These are phyloP conservation scores for Pleoardoris graminearum DNA, from an alignment of 2,329 filamentous ascomycete species.

Conservation along the genomic window DNA sequence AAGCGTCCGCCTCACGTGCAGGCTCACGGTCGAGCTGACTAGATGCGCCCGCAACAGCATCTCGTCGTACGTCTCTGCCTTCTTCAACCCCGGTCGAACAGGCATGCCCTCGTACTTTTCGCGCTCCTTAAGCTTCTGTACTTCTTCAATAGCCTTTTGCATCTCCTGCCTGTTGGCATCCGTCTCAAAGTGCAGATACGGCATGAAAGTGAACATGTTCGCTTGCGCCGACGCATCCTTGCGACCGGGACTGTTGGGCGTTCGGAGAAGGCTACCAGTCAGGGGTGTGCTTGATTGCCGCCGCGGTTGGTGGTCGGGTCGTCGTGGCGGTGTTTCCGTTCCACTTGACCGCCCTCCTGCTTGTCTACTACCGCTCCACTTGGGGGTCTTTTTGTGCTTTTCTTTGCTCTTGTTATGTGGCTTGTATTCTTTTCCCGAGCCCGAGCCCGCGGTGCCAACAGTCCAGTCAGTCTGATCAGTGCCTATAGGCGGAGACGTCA, in stretches of 20 bases:
- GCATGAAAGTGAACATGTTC: conserved; percentile 59
- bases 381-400: conserved; percentile 35
- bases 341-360: conserved; percentile 30
- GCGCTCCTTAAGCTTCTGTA: conserved; percentile 27
- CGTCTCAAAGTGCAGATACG: conserved; percentile 68
- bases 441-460: conserved; percentile 33
- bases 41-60: conserved; percentile 56
- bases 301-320: conserved; percentile 26
- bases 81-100: conserved; percentile 24
- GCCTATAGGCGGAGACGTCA: too few species aligned
- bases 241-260: conserved; percentile 43
- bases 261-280: conserved; percentile 31
- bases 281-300: conserved; percentile 29
- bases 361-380: conserved; percentile 30
- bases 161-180: conserved; percentile 59
- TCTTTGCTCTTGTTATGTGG: conserved; percentile 33
- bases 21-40: conserved; percentile 48
- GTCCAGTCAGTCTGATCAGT: conserved; percentile 31
- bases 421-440: conserved; percentile 28
- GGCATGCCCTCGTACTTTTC: conserved; percentile 21
- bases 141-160: conserved; percentile 57
- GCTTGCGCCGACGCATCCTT: conserved; percentile 39
- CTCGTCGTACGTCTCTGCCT: conserved; percentile 46
- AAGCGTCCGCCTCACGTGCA: conserved; percentile 65
- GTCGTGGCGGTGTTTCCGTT: conserved; percentile 34